These are phyloP conservation scores for Fagopyrum tataricum DNA, from an alignment of 148 eudicot species.

Conservation along the genomic window DNA sequence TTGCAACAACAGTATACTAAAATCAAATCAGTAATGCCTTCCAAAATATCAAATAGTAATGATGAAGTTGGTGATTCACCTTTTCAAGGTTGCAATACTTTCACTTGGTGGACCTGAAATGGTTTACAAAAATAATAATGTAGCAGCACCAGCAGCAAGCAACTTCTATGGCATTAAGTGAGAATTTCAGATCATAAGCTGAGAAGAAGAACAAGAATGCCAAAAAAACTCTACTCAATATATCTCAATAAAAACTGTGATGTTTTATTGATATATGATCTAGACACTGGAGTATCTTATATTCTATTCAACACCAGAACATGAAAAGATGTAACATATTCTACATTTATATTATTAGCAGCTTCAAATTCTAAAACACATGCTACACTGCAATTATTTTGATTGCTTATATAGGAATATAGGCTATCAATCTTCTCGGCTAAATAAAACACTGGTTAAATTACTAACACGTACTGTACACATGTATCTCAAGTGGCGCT, in stretches of 20 bases:
- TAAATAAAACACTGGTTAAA: not conserved
- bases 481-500: conserved; percentile 5
- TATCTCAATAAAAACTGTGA: not conserved
- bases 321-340: not conserved
- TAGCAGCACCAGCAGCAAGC: not conserved
- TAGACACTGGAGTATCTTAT: not conserved
- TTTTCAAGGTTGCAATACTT: not conserved
- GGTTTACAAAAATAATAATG: not conserved
- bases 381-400: conserved; percentile 1
- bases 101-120: not conserved
- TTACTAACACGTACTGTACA: not conserved
- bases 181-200: too few species aligned
- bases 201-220: too few species aligned
- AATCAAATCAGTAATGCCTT: not conserved
- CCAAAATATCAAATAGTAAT: not conserved
- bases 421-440: conserved; percentile 4
- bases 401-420: not conserved
- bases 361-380: not conserved
- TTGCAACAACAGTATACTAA: not conserved
- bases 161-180: not conserved
- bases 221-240: not conserved
- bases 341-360: conserved; percentile 5
- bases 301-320: not conserved
- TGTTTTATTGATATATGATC: not conserved
- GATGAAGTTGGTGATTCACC: not conserved